These are phyloP conservation scores for Vigna unguiculata DNA, from an alignment of 306 rosid genomes.

Conservation along the genomic window DNA sequence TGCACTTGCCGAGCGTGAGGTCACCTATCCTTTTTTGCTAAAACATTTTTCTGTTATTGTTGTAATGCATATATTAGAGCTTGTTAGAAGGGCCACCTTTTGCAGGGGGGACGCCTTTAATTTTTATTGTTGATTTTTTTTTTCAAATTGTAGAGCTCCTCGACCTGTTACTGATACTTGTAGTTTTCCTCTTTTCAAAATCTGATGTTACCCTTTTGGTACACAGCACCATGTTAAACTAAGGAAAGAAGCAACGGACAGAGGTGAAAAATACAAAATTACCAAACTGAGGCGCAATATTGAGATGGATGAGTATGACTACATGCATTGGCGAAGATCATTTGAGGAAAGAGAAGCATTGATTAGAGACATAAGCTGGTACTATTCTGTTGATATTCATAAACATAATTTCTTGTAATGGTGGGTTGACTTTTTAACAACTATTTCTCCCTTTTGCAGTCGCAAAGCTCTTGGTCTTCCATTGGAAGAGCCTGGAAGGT, in stretches of 20 bases:
- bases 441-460: conserved; percentile 46
- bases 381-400: conserved; percentile 30
- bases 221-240: conserved; percentile 63
- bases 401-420: conserved; percentile 9
- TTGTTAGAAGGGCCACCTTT: conserved; percentile 22
- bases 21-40: conserved; percentile 46
- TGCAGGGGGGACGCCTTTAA: background rate
- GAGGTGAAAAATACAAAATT: conserved; percentile 84
- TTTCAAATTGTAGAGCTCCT: conserved; percentile 18
- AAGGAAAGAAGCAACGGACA: conserved; percentile 67
- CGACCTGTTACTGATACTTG: conserved; percentile 31
- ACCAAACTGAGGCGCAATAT: conserved; percentile 70
- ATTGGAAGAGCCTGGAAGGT: conserved; percentile 96
- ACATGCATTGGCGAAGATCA: conserved; percentile 91
- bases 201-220: conserved; percentile 28
- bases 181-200: conserved; percentile 26
- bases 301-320: conserved; percentile 98
- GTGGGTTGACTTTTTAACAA: conserved; percentile 2
- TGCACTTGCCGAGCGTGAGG: conserved; percentile 91
- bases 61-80: conserved; percentile 20
- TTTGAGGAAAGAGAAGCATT: conserved; percentile 91
- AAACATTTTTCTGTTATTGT: conserved; percentile 16
- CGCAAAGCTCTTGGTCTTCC: conserved; percentile 88
- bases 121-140: conserved; percentile 12
- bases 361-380: conserved; percentile 96